Evolutionary conservation across 495 filamentous ascomycete species (phyloP).

Genomic region (Penicillium verhagenii): DNA sequence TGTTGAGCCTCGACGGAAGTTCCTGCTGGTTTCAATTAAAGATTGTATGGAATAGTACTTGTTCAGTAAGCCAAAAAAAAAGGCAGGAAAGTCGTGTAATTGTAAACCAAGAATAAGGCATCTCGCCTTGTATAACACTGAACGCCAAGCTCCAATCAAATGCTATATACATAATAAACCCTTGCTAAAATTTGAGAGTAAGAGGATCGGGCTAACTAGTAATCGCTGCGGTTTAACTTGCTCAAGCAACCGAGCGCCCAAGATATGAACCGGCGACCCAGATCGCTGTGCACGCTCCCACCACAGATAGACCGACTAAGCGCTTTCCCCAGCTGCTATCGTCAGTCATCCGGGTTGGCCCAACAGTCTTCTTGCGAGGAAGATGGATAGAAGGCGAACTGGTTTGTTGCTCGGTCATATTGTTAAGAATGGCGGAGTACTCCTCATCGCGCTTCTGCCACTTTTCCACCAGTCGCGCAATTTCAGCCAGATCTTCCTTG

Average conservation of each 20-base stretch:
- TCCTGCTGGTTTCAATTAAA: too few relatives aligned
- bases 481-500: conserved; percentile 73
- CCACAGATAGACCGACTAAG: conserved; percentile 58
- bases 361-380: conserved; percentile 35
- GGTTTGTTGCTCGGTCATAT: conserved; percentile 22
- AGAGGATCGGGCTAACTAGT: neutral
- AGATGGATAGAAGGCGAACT: conserved; percentile 24
- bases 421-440: conserved; percentile 32
- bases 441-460: conserved; percentile 37
- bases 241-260: conserved; percentile 28
- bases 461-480: conserved; percentile 57
- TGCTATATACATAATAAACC: conserved; percentile 2
- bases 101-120: neutral
- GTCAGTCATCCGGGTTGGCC: conserved; percentile 63
- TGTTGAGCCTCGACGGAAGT: too few relatives aligned
- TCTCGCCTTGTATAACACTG: neutral
- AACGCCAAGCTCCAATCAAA: conserved; percentile 2
- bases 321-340: conserved; percentile 71
- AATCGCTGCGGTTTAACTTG: neutral
- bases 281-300: conserved; percentile 64
- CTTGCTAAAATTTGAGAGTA: neutral
- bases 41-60: too few relatives aligned
- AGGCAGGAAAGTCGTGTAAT: neutral
- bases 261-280: conserved; percentile 62
- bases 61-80: too few relatives aligned